Evolutionary conservation across 805 yeast genomes (phyloP).

Genomic region (Ogataea sp.): DNA sequence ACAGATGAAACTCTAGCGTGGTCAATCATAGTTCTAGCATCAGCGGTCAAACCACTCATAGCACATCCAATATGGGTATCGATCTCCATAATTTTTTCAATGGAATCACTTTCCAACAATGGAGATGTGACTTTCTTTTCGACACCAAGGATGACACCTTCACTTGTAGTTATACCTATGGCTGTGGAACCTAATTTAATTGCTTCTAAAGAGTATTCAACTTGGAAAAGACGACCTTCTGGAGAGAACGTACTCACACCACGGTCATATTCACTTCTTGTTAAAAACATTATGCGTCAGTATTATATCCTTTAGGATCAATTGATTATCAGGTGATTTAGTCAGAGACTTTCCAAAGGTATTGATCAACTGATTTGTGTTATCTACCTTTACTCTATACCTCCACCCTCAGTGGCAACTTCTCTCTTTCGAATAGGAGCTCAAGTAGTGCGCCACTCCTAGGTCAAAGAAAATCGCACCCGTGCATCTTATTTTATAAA

Average conservation of each 20-base stretch:
- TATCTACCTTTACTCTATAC: background rate
- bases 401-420: background rate
- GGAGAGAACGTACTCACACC: slow-evolving; percentile 99
- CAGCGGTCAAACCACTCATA: slow-evolving; percentile 97
- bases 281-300: slow-evolving; percentile 64
- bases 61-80: slow-evolving; percentile 96
- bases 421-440: no score
- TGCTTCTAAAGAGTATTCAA: slow-evolving; percentile 95
- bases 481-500: no score
- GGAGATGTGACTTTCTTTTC: slow-evolving; percentile 96
- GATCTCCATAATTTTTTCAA: slow-evolving; percentile 93
- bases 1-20: slow-evolving; percentile 90
- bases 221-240: slow-evolving; percentile 97
- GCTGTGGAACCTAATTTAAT: slow-evolving; percentile 97
- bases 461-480: no score
- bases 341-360: no score
- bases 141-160: slow-evolving; percentile 94
- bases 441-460: no score
- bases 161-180: slow-evolving; percentile 90
- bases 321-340: no score
- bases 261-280: slow-evolving; percentile 99
- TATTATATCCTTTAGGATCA: background rate
- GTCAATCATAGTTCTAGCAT: slow-evolving; percentile 97
- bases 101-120: slow-evolving; percentile 81
- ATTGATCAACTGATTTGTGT: no score